Evolutionary conservation across 179 eudicot species (phyloP).

Genomic region (Pouteria campechiana): DNA sequence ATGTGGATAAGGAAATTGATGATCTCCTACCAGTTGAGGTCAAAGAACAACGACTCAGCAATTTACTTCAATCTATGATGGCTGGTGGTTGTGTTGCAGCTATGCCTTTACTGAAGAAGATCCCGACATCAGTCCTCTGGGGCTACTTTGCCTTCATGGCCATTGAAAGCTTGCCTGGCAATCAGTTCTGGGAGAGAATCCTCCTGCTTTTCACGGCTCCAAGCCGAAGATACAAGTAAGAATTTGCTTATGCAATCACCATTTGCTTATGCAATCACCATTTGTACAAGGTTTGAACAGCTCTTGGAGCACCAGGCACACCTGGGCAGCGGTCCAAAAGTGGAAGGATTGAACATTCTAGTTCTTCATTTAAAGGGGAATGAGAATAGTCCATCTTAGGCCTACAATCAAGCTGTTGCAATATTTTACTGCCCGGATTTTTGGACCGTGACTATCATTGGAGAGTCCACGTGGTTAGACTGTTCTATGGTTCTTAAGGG

Average conservation of each 20-base stretch:
- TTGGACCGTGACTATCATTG: background rate
- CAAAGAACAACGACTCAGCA: conserved; percentile 91
- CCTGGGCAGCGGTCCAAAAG: no score
- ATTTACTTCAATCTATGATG: conserved; percentile 80
- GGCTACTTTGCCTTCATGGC: conserved; percentile 99
- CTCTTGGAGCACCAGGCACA: background rate
- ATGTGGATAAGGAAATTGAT: conserved; percentile 83
- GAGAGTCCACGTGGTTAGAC: background rate
- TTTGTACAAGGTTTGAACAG: background rate
- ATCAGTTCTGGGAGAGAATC: conserved; percentile 93
- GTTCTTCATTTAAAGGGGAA: no score
- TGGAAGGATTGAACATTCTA: no score
- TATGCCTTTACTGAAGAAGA: conserved; percentile 85
- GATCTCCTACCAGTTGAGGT: conserved; percentile 92
- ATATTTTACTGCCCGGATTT: background rate
- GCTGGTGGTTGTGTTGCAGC: conserved; percentile 89
- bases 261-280: background rate
- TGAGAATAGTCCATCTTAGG: no score
- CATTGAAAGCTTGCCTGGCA: conserved; percentile 96
- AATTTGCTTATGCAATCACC: background rate
- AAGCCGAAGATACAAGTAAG: conserved; percentile 82
- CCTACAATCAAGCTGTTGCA: background rate
- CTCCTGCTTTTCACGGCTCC: conserved; percentile 88
- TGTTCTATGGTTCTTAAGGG: background rate
- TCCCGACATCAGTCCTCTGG: conserved; percentile 95